A percentile compares a stretch with the other conserved stretches of the same genome.
Evolutionary conservation across 805 yeast species (phyloP).

Genomic region (Candida nemodendra): DNA sequence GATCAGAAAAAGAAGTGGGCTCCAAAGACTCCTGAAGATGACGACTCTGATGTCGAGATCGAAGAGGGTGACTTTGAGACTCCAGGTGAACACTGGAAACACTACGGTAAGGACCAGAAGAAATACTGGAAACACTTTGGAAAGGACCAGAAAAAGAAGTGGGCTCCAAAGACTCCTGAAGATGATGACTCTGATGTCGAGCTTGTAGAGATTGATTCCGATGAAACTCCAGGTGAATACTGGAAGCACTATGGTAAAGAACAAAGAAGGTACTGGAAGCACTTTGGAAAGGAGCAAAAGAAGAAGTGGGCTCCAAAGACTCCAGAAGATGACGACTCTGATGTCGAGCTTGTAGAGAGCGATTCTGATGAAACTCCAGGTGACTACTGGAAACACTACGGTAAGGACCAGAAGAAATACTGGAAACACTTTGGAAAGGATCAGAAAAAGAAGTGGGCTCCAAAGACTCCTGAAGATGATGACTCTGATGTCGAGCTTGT

Average conservation of each 20-base stretch:
- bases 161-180: slow-evolving; percentile 19
- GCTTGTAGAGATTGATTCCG: slow-evolving; percentile 5
- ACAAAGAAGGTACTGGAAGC: slow-evolving; percentile 22
- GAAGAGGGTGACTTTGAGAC: slow-evolving; percentile 9
- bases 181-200: slow-evolving; percentile 15
- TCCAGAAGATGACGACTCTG: slow-evolving; percentile 16
- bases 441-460: slow-evolving; percentile 21
- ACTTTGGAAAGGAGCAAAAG: slow-evolving; percentile 23
- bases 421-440: slow-evolving; percentile 25
- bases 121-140: slow-evolving; percentile 27
- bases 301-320: slow-evolving; percentile 20
- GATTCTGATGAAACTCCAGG: slow-evolving; percentile 12
- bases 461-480: slow-evolving; percentile 17
- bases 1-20: slow-evolving; percentile 21
- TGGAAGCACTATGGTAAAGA: slow-evolving; percentile 24
- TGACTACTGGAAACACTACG: slow-evolving; percentile 20
- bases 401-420: slow-evolving; percentile 20
- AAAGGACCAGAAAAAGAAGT: slow-evolving; percentile 26
- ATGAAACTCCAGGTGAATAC: slow-evolving; percentile 14
- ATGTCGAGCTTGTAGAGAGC: slow-evolving; percentile 7
- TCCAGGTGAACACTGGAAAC: slow-evolving; percentile 21
- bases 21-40: slow-evolving; percentile 16
- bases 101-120: slow-evolving; percentile 19
- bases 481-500: slow-evolving; percentile 9
- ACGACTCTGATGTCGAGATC: slow-evolving; percentile 7